These are phyloP conservation scores for Colletotrichum theobromicola DNA, from an alignment of 2,329 filamentous ascomycete genomes.

Conservation along the genomic window DNA sequence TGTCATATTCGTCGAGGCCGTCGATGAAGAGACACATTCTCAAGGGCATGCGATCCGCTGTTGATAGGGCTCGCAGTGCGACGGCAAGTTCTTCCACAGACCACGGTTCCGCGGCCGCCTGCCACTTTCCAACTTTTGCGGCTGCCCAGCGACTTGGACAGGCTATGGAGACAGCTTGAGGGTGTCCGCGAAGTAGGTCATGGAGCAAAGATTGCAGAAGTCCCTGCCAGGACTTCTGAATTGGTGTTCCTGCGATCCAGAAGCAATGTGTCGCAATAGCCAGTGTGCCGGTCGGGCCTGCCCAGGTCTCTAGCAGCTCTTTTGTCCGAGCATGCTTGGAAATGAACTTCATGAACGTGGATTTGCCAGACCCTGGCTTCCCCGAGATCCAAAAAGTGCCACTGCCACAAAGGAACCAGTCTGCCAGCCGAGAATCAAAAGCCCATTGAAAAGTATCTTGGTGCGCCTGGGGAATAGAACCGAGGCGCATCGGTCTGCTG, in stretches of 20 bases:
- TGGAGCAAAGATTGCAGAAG: not conserved
- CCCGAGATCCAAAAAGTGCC: not conserved
- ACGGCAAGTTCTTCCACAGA: not conserved
- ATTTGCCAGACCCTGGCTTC: not conserved
- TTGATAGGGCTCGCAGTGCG: not conserved
- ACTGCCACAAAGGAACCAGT: not conserved
- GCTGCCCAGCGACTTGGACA: not conserved
- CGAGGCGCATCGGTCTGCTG: not conserved
- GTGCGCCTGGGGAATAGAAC: not conserved
- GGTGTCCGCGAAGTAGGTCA: not conserved
- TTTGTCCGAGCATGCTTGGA: not conserved
- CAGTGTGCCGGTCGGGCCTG: not conserved
- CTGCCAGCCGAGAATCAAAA: not conserved
- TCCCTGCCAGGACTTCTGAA: not conserved
- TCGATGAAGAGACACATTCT: not conserved
- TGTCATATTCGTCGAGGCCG: not conserved
- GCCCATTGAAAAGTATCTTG: not conserved
- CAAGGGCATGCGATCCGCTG: not conserved
- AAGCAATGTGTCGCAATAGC: not conserved
- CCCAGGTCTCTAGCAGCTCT: not conserved
- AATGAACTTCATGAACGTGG: not conserved
- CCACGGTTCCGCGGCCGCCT: not conserved
- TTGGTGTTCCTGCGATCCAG: not conserved
- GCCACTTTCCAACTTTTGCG: not conserved
- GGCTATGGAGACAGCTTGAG: not conserved